Evolutionary conservation across 2,329 filamentous ascomycete species (phyloP).

Genomic region (Aureobasidium sp.): DNA sequence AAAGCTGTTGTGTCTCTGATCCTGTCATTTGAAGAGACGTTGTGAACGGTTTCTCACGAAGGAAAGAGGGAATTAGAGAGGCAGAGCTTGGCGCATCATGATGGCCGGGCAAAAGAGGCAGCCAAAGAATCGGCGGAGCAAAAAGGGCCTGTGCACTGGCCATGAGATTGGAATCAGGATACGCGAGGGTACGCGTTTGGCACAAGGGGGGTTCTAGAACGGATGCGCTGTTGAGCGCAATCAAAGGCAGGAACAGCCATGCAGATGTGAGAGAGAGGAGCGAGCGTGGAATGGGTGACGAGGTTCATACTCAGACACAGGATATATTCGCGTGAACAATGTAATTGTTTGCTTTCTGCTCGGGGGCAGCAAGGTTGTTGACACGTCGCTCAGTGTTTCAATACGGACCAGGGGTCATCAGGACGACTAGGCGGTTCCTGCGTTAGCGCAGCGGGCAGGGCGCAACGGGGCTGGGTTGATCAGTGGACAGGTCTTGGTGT

Average conservation of each 20-base stretch:
- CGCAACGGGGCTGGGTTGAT: slow-evolving; percentile 13
- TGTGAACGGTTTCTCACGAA: slow-evolving; percentile 1
- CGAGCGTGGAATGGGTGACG: neutral
- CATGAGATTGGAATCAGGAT: slow-evolving; percentile 8
- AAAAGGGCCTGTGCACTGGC: slow-evolving; percentile 3
- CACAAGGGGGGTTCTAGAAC: slow-evolving; percentile 9
- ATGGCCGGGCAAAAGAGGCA: neutral
- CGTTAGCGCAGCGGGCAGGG: slow-evolving; percentile 10
- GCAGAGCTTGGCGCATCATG: neutral
- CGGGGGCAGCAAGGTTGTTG: neutral
- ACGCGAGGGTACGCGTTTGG: slow-evolving; percentile 7
- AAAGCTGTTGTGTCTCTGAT: neutral
- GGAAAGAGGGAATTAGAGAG: slow-evolving; percentile 10
- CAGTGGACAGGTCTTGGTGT: neutral
- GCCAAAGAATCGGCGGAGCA: slow-evolving; percentile 2
- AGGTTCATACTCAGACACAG: neutral
- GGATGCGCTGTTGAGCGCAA: neutral
- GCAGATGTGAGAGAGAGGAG: neutral
- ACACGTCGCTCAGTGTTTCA: neutral
- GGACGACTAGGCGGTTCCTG: slow-evolving; percentile 13
- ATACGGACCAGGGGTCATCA: slow-evolving; percentile 3
- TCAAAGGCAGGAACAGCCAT: neutral
- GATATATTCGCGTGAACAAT: neutral
- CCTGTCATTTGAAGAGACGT: slow-evolving; percentile 1
- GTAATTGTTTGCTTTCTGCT: neutral